These are phyloP conservation scores for Lentinus brumalis DNA, from an alignment of 768 basidiomycete species.

Conservation along the genomic window DNA sequence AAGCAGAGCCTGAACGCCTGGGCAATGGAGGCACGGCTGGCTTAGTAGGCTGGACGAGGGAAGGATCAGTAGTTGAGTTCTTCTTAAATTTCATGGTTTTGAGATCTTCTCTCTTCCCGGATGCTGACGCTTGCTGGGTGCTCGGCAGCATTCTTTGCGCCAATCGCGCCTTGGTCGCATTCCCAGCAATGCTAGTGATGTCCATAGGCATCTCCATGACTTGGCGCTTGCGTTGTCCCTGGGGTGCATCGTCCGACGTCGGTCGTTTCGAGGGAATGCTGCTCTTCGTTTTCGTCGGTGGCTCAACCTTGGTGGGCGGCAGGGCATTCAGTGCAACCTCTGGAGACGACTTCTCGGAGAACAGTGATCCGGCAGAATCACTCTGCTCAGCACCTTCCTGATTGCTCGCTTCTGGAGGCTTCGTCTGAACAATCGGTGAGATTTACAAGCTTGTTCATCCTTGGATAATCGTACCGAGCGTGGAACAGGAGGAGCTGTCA, in stretches of 20 bases:
- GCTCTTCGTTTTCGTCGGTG: neutral
- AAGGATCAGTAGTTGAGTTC: constrained; percentile 1
- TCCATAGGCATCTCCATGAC: constrained; percentile 16
- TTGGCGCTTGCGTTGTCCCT: constrained; percentile 8
- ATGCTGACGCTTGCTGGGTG: neutral
- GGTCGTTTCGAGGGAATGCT: constrained; percentile 15
- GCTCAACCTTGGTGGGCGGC: neutral
- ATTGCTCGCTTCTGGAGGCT: neutral
- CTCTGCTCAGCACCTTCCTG: neutral
- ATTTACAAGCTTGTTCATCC: neutral
- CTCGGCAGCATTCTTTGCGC: constrained; percentile 13
- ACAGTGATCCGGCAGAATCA: constrained; percentile 19
- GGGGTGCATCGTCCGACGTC: neutral
- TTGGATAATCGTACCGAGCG: neutral
- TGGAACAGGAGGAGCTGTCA: neutral
- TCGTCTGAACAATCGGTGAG: neutral
- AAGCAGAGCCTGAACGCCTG: constrained; percentile 1
- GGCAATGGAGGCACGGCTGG: constrained; percentile 2
- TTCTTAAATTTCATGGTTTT: constrained; percentile 19
- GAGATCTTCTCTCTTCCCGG: neutral
- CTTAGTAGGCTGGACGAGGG: neutral
- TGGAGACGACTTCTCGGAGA: constrained; percentile 19
- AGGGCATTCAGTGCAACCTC: constrained; percentile 9
- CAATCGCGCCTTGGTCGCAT: constrained; percentile 20
- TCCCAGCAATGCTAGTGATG: constrained; percentile 11